phyloP scores from a whole-genome alignment of 1,139 yeast species.

The Arxiozyma telluris region DNA sequence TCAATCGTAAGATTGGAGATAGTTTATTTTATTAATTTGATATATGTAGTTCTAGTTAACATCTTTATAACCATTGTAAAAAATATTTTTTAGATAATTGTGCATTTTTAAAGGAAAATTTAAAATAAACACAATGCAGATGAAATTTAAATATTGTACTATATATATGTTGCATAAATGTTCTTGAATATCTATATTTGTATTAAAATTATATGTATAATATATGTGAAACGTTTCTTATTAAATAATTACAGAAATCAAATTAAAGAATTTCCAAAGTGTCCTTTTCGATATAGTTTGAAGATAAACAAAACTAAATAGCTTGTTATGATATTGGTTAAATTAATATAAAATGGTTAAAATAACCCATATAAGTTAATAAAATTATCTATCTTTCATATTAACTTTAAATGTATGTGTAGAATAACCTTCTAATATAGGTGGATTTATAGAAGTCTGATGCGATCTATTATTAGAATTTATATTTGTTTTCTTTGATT shows the following conservation, averaged over 20 bases:
- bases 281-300: background rate
- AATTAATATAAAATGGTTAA: too few relatives aligned
- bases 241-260: background rate
- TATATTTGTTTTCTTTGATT: conserved; percentile 8
- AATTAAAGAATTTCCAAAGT: too few relatives aligned
- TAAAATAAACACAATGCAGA: too few relatives aligned
- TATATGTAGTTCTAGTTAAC: too few relatives aligned
- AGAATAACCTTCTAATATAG: conserved; percentile 12
- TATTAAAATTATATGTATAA: too few relatives aligned
- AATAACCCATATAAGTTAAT: background rate
- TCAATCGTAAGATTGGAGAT: background rate
- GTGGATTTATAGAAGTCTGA: conserved; percentile 8
- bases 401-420: conserved; percentile 15
- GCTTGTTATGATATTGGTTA: background rate
- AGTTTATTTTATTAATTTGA: too few relatives aligned
- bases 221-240: background rate
- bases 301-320: background rate
- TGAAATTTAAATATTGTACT: too few relatives aligned
- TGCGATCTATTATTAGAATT: conserved; percentile 9
- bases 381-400: conserved; percentile 3
- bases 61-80: background rate
- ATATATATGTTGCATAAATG: background rate
- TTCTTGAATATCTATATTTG: background rate
- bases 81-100: background rate
- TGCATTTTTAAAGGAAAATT: too few relatives aligned